phyloP scores from a whole-genome alignment of 257 asterid species.

The Lavandula angustifolia region DNA sequence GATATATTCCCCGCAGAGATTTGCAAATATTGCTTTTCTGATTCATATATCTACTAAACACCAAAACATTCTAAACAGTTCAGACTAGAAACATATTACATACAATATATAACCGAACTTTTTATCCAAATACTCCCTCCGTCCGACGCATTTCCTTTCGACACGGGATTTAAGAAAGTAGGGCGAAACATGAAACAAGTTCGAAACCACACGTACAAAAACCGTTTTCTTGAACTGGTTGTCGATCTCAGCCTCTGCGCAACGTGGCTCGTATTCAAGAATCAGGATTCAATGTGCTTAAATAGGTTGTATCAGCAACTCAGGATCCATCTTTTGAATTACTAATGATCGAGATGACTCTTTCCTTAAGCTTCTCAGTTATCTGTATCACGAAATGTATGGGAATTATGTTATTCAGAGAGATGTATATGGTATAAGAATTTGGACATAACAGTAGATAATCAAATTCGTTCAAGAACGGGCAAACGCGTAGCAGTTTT shows the following conservation, averaged over 20 bases:
- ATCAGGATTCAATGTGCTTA: conserved; percentile 28
- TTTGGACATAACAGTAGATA: too few relatives aligned
- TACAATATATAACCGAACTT: too few relatives aligned
- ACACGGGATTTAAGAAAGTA: too few relatives aligned
- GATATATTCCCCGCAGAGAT: too few relatives aligned
- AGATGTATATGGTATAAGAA: too few relatives aligned
- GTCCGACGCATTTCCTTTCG: too few relatives aligned
- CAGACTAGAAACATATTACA: too few relatives aligned
- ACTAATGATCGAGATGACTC: conserved; percentile 56
- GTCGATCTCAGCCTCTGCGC: conserved; percentile 13
- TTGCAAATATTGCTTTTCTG: too few relatives aligned
- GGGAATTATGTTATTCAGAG: conserved; percentile 2
- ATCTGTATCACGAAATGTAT: conserved; percentile 46
- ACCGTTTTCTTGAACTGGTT: neutral
- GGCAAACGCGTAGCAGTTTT: too few relatives aligned
- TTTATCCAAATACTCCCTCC: too few relatives aligned
- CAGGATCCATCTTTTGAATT: conserved; percentile 34
- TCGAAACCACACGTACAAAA: neutral
- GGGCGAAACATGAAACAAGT: neutral
- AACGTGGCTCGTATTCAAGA: conserved; percentile 13
- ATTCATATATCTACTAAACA: conserved; percentile 11
- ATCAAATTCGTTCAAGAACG: too few relatives aligned
- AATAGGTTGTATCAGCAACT: conserved; percentile 38
- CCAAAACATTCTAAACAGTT: neutral
- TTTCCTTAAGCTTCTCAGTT: conserved; percentile 54